Conservation (phyloP, 371 early-diverging fungal species). For the Nematocida minor region DNA sequence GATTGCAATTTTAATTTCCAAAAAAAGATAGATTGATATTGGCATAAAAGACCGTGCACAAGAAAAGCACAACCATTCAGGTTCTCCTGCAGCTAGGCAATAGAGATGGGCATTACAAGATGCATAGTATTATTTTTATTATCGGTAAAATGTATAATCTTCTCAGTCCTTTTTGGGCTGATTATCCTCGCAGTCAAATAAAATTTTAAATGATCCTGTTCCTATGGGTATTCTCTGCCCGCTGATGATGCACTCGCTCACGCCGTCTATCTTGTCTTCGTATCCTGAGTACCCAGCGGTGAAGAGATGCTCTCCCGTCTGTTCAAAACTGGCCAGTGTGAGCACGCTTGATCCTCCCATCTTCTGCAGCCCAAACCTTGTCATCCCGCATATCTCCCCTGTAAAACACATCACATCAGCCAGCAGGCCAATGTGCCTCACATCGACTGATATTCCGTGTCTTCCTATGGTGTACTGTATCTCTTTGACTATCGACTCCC, state of each 20-base stretch:
- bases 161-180: too few relatives aligned
- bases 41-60: too few relatives aligned
- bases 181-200: constrained; percentile 5
- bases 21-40: too few relatives aligned
- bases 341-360: constrained; percentile 97
- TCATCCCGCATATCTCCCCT: constrained; percentile 95
- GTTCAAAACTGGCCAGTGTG: constrained; percentile 92
- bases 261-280: constrained; percentile 82
- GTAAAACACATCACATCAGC: constrained; percentile 96
- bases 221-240: constrained; percentile 92
- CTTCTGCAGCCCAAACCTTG: constrained; percentile 94
- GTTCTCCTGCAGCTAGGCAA: too few relatives aligned
- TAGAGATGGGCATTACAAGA: too few relatives aligned
- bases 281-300: constrained; percentile 87
- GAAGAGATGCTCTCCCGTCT: constrained; percentile 95
- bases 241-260: constrained; percentile 96
- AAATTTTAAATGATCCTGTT: constrained; percentile 69
- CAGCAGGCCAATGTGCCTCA: constrained; percentile 87
- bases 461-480: constrained; percentile 76
- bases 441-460: constrained; percentile 91
- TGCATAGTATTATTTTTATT: too few relatives aligned
- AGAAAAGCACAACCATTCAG: too few relatives aligned
- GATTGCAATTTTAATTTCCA: too few relatives aligned
- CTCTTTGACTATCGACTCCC: constrained; percentile 71
- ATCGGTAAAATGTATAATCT: too few relatives aligned